Conservation (phyloP, 768 basidiomycete species). For the Tulasnella sp. region DNA sequence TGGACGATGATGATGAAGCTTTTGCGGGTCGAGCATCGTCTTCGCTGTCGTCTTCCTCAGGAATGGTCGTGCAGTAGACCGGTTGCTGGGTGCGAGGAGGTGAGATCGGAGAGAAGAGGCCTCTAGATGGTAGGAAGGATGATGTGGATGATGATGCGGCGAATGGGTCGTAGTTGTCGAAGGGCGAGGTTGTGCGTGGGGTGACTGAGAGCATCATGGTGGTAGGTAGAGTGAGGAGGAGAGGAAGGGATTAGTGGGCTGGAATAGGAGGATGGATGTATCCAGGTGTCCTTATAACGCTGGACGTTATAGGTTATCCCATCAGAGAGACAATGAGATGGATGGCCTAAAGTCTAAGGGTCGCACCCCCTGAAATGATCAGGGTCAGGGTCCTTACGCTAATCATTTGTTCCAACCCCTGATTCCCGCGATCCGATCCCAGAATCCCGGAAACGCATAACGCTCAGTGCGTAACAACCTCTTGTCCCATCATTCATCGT, state of each 20-base stretch:
- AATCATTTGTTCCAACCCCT: background rate
- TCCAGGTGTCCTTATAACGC: no score
- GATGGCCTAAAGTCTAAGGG: no score
- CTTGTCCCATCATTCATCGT: no score
- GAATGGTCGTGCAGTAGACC: conserved; percentile 3
- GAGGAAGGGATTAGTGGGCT: background rate
- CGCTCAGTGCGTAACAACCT: no score
- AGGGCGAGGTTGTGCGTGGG: background rate
- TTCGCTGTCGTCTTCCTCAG: conserved; percentile 12
- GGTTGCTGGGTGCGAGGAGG: background rate
- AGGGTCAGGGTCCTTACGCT: background rate
- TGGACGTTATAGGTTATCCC: no score
- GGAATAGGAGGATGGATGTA: background rate
- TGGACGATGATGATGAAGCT: background rate
- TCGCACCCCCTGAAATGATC: no score
- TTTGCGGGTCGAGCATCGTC: background rate
- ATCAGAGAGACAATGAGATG: no score
- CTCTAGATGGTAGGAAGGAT: conserved; percentile 7
- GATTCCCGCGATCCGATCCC: background rate
- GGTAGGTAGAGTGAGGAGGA: background rate
- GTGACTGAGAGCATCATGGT: background rate
- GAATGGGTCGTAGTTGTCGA: conserved; percentile 12
- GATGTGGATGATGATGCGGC: conserved; percentile 1
- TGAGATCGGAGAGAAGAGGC: conserved; percentile 5
- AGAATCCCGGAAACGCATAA: no score